Evolutionary conservation across 768 basidiomycete genomes (phyloP).

Genomic region (Chlorophyllum brunneum): DNA sequence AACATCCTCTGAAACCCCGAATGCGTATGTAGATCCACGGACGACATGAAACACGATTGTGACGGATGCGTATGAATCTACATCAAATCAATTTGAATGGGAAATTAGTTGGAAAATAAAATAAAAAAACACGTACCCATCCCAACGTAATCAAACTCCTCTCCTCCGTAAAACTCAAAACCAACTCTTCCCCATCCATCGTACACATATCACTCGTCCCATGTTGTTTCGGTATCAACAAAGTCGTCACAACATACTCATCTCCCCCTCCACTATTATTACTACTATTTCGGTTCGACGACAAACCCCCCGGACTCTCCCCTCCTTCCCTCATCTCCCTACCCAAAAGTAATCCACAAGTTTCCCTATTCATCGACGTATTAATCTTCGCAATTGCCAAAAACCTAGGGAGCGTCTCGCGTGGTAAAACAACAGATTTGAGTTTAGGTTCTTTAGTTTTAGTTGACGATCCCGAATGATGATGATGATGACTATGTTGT

Average conservation of each 20-base stretch:
- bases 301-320: background rate
- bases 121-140: constrained; percentile 58
- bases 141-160: constrained; percentile 81
- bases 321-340: constrained; percentile 24
- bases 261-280: constrained; percentile 30
- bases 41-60: constrained; percentile 94
- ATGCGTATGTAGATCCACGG: constrained; percentile 90
- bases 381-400: constrained; percentile 74
- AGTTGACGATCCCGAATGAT: background rate
- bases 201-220: constrained; percentile 90
- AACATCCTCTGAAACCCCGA: constrained; percentile 87
- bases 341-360: constrained; percentile 84
- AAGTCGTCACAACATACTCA: constrained; percentile 70
- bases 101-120: background rate
- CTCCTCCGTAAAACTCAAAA: constrained; percentile 81
- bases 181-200: constrained; percentile 88
- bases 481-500: constrained; percentile 3
- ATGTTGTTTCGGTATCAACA: constrained; percentile 86
- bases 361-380: constrained; percentile 77
- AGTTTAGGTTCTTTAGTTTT: constrained; percentile 28
- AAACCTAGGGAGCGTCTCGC: constrained; percentile 72
- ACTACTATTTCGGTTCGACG: background rate
- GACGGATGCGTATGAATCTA: constrained; percentile 93
- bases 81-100: background rate
- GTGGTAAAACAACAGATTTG: constrained; percentile 65